These are phyloP conservation scores for Allomyces javanicus DNA, from an alignment of 192 early-diverging fungal species.

Conservation along the genomic window DNA sequence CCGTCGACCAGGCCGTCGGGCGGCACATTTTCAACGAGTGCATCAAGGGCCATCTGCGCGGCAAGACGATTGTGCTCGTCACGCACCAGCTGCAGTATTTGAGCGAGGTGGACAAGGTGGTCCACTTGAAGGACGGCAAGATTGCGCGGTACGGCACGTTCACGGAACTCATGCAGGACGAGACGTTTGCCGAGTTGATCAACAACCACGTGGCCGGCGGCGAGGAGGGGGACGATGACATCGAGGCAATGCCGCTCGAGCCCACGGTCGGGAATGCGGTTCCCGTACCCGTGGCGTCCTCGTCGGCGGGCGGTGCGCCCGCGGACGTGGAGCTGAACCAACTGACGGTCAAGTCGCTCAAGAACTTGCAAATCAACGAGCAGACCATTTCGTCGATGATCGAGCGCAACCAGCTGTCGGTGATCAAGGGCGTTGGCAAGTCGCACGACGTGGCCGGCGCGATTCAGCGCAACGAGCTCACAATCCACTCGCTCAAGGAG, in stretches of 20 bases:
- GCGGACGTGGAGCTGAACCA: conserved; percentile 33
- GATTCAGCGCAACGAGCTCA: conserved; percentile 52
- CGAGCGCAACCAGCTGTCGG: conserved; percentile 38
- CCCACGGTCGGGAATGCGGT: neutral
- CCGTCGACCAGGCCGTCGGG: conserved; percentile 14
- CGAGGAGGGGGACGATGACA: conserved; percentile 18
- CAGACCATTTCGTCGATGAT: conserved; percentile 51
- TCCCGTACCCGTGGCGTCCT: conserved; percentile 3
- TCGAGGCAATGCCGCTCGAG: conserved; percentile 2
- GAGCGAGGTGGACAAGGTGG: conserved; percentile 30
- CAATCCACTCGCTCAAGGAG: conserved; percentile 38
- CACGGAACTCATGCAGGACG: conserved; percentile 37
- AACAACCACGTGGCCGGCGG: conserved; percentile 40
- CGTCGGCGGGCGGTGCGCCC: conserved; percentile 5
- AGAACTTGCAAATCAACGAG: conserved; percentile 39
- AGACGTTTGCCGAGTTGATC: conserved; percentile 41
- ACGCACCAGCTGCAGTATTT: conserved; percentile 50
- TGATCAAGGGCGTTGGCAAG: conserved; percentile 25
- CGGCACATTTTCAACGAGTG: conserved; percentile 29
- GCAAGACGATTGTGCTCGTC: conserved; percentile 42
- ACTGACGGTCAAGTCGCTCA: conserved; percentile 28
- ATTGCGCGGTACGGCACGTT: conserved; percentile 33
- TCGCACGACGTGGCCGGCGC: conserved; percentile 35
- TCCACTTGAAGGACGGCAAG: conserved; percentile 33
- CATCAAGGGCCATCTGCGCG: conserved; percentile 20